Evolutionary conservation across 192 early-diverging fungal genomes (phyloP), one percentile per base, ranked within the genome.

Genomic region (Coemansia sp.): DNA sequence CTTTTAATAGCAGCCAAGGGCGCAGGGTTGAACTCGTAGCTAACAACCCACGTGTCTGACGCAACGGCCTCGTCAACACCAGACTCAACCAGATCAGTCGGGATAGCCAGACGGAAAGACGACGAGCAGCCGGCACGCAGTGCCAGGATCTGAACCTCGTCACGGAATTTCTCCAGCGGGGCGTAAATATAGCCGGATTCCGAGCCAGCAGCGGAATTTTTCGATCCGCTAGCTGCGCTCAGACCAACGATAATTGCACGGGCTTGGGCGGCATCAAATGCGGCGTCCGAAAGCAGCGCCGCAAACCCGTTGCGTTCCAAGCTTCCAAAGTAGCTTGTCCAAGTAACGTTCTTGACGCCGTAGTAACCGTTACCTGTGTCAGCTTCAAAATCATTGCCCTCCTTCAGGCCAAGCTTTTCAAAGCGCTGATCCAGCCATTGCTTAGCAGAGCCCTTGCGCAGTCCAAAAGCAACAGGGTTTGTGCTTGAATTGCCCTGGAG

Each of bases 11-110:
- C 64, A 3, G 57, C 49, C 9, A 39, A 43, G 10, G 37, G 52
- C 27, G n/a, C 37, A 33, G 64, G 57, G 12, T 46, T 38, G 2
- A 51, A 49, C 30, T 19, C 38, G 33, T 55, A 66, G 43, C n/a
- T 40, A 34, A 66, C 64, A 15, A 51, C 64, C 64, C 64, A 66
- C 43, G 54, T 15, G 15, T 50, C 47, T 9, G 61, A 9, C 17
- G 49, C 30, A 33, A 52, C 27, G 22, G 27, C 30, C 3, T 11
- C 44, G 45, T 27, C 19, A 4, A 17, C 25, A 43, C 37, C 3
- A n/a, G 1, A 53, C n/a, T 4, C 6, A 4, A 25, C 13, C 9
- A 46, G 9, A 12, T 21, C 39, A 6, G 34, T 21, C 8, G 52
- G 33, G 33, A 42, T 21, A 17, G 58, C 57, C 1, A 33, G 52